Conservation (phyloP, 2,329 filamentous ascomycete species). For the Alternaria sp. region DNA sequence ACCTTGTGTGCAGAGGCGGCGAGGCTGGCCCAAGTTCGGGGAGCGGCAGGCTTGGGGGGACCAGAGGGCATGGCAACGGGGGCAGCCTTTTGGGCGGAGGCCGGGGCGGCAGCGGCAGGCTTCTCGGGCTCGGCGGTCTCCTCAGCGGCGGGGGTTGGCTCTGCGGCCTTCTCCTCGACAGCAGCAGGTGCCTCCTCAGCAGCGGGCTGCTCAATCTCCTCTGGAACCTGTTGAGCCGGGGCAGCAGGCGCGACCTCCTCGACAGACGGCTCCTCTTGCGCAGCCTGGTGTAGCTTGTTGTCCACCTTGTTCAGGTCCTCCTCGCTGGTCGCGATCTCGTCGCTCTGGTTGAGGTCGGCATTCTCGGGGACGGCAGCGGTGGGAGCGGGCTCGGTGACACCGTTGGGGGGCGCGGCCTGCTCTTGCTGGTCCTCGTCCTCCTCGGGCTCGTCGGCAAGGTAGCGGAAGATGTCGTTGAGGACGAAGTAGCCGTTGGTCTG, state of each 20-base stretch:
- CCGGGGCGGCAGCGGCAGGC: constrained; percentile 68
- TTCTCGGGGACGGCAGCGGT: constrained; percentile 41
- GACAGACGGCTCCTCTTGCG: constrained; percentile 41
- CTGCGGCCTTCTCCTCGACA: constrained; percentile 46
- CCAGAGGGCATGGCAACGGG: constrained; percentile 64
- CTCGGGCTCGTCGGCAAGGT: constrained; percentile 83
- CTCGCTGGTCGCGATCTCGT: constrained; percentile 50
- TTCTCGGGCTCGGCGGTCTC: constrained; percentile 58
- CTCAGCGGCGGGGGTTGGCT: constrained; percentile 40
- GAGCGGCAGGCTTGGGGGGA: constrained; percentile 62
- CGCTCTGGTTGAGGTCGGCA: constrained; percentile 40
- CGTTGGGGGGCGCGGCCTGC: constrained; percentile 43
- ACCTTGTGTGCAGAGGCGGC: constrained; percentile 59
- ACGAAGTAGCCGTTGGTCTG: constrained; percentile 98
- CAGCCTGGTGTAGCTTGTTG: constrained; percentile 74
- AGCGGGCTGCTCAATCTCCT: constrained; percentile 43
- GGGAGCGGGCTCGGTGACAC: constrained; percentile 50
- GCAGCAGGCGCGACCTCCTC: constrained; percentile 39
- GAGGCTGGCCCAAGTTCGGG: constrained; percentile 76
- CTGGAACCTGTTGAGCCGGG: constrained; percentile 47
- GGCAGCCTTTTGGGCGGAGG: constrained; percentile 65
- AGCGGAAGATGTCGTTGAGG: constrained; percentile 96
- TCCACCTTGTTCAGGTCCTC: constrained; percentile 63
- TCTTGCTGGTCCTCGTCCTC: constrained; percentile 60
- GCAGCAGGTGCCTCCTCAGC: constrained; percentile 50